Base-by-base conservation (phyloP, 306 rosid genomes). In the Sechiopsis laciniata region DNA sequence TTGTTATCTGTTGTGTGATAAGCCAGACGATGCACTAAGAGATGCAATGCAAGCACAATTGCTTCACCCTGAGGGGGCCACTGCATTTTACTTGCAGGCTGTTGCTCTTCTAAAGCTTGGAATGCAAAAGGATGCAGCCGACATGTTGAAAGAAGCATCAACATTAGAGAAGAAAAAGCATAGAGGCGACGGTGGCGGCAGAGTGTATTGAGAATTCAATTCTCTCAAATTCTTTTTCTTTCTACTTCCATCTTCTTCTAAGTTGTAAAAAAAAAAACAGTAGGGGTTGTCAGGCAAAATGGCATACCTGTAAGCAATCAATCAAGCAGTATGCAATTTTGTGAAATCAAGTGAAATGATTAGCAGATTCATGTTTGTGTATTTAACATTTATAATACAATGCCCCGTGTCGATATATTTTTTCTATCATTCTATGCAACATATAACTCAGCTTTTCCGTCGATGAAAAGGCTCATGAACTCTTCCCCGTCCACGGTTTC, bases 401-500 rank as follows among this genome's bases (percentile, higher is more conserved):
- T 16, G 21, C 22, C 24, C 22, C 24, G 24, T 70, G 59, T 70
- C 60, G 15, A 52, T 3, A 52, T 52, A 14, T n/a, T 26, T 71
- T 74, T 57, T 40, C n/a, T n/a, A n/a, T n/a, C n/a, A n/a, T n/a
- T n/a, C 73, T 68, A 86, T 24, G 87, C 79, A 51, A 87, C 92
- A 78, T 56, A 86, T 71, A 91, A 83, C 82, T 89, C 96, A n/a
- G 96, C 97, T 79, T 91, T 86, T 72, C 94, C 97, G 57, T 91
- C 99, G n/a, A 91, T 91, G 77, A 91, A 95, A 59, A 89, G 89
- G 73, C 99, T 89, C 96, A 84, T 88, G 86, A 92, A 89, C 80
- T 91, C 97, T 83, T 95, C 97, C 40, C 96, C 96, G 70, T 95
- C 99, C 17, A 95, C 96, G 11, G 95, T 85, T 83, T 95, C 99